Conservation (phyloP, 2,329 filamentous ascomycete genomes). For the Botryosphaeria agaves region DNA sequence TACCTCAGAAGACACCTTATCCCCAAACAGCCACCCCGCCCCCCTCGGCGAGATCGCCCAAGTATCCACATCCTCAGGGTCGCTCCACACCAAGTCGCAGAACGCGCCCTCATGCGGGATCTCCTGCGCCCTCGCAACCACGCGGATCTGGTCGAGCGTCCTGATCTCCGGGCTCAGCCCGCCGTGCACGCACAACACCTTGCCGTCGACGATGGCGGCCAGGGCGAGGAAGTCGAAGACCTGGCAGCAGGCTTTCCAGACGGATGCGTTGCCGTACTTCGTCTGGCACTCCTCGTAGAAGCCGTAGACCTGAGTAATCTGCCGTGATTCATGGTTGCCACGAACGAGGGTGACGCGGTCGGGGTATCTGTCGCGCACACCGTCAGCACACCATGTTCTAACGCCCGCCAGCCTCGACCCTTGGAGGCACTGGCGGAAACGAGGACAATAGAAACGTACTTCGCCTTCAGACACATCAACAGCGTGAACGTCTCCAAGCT, state of each 20-base stretch:
- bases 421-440: too few relatives aligned
- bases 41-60: slow-evolving; percentile 51
- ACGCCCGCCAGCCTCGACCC: too few relatives aligned
- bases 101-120: slow-evolving; percentile 64
- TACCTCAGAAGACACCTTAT: slow-evolving; percentile 53
- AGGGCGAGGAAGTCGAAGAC: slow-evolving; percentile 63
- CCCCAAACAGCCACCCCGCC: slow-evolving; percentile 50
- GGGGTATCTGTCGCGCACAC: slow-evolving; percentile 35
- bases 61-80: slow-evolving; percentile 51
- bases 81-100: slow-evolving; percentile 61
- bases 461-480: slow-evolving; percentile 54
- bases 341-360: slow-evolving; percentile 56
- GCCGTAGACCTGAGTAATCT: slow-evolving; percentile 63
- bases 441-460: too few relatives aligned
- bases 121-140: slow-evolving; percentile 57
- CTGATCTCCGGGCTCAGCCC: slow-evolving; percentile 56
- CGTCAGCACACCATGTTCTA: not conserved
- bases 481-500: slow-evolving; percentile 57
- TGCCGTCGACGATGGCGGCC: slow-evolving; percentile 56
- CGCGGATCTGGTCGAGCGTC: slow-evolving; percentile 57
- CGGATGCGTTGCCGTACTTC: slow-evolving; percentile 61
- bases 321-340: slow-evolving; percentile 59
- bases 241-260: slow-evolving; percentile 66
- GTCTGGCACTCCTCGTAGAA: slow-evolving; percentile 65
- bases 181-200: slow-evolving; percentile 57